phyloP scores from a whole-genome alignment of 768 basidiomycete species.

The Suillus cothurnatus region DNA sequence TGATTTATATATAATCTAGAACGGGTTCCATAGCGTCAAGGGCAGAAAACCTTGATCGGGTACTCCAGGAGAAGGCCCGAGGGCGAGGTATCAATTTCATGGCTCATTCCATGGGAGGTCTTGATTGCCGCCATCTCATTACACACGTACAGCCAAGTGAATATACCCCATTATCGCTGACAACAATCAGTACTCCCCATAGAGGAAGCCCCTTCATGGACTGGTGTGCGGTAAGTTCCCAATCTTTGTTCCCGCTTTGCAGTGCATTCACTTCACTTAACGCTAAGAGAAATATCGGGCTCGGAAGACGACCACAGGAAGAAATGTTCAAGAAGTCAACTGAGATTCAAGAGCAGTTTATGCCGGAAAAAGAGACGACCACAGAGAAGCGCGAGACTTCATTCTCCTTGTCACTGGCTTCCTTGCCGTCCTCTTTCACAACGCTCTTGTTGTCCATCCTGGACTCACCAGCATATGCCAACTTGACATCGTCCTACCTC shows the following conservation, averaged over 20 bases:
- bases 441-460: slow-evolving; percentile 85
- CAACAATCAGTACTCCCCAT: slow-evolving; percentile 91
- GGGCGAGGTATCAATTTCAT: slow-evolving; percentile 90
- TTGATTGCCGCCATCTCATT: slow-evolving; percentile 93
- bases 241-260: slow-evolving; percentile 5
- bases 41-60: slow-evolving; percentile 71
- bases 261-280: slow-evolving; percentile 14
- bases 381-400: slow-evolving; percentile 34
- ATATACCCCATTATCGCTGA: slow-evolving; percentile 87
- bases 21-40: slow-evolving; percentile 89
- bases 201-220: slow-evolving; percentile 99
- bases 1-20: slow-evolving; percentile 44
- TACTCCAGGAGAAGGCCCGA: slow-evolving; percentile 62
- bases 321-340: slow-evolving; percentile 8
- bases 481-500: slow-evolving; percentile 85
- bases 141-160: slow-evolving; percentile 79
- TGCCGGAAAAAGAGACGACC: background rate
- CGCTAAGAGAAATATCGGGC: slow-evolving; percentile 82
- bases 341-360: background rate
- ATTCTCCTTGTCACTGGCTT: slow-evolving; percentile 54
- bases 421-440: slow-evolving; percentile 82
- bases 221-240: slow-evolving; percentile 82
- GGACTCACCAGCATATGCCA: slow-evolving; percentile 96
- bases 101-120: slow-evolving; percentile 97
- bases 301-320: slow-evolving; percentile 62